Percentiles rank a stretch among this genome's conserved stretches.
Evolutionary conservation across 2,329 filamentous ascomycete species (phyloP).

Genomic region (Colletotrichum eremochloae): DNA sequence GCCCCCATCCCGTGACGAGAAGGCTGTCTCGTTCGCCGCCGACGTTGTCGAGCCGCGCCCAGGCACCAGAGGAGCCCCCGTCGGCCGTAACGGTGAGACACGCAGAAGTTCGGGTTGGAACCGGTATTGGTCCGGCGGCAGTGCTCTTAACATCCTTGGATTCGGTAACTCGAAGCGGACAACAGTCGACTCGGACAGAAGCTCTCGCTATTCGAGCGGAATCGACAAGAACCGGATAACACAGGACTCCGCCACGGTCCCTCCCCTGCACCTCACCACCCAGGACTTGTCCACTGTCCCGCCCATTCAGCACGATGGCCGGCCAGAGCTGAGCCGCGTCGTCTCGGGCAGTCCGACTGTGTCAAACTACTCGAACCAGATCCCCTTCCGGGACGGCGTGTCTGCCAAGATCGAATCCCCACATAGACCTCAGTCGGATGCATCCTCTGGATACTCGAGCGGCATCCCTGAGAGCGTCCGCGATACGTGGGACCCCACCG

Average conservation of each 20-base stretch:
- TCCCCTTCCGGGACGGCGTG: conserved; percentile 68
- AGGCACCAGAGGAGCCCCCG: conserved; percentile 47
- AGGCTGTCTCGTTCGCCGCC: conserved; percentile 56
- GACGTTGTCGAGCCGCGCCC: conserved; percentile 53
- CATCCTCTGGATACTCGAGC: conserved; percentile 72
- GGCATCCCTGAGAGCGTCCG: conserved; percentile 75
- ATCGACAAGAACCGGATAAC: conserved; percentile 61
- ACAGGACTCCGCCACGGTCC: conserved; percentile 77
- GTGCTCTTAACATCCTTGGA: conserved; percentile 74
- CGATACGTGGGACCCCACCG: conserved; percentile 67
- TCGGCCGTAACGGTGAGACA: conserved; percentile 56
- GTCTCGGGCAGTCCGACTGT: conserved; percentile 78
- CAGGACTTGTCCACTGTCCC: conserved; percentile 77
- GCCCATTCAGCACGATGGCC: conserved; percentile 74
- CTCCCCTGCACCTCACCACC: conserved; percentile 73
- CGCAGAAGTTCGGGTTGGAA: conserved; percentile 82
- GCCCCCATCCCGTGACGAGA: conserved; percentile 50
- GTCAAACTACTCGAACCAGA: conserved; percentile 67
- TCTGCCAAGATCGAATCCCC: conserved; percentile 68
- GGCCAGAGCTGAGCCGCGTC: conserved; percentile 74
- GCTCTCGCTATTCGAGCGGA: conserved; percentile 67
- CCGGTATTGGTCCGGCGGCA: conserved; percentile 81
- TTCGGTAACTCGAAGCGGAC: conserved; percentile 64
- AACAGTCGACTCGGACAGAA: conserved; percentile 67
- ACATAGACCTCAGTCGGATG: conserved; percentile 61